phyloP scores from a whole-genome alignment of 371 early-diverging fungal genomes.

The Mortierella sp. region DNA sequence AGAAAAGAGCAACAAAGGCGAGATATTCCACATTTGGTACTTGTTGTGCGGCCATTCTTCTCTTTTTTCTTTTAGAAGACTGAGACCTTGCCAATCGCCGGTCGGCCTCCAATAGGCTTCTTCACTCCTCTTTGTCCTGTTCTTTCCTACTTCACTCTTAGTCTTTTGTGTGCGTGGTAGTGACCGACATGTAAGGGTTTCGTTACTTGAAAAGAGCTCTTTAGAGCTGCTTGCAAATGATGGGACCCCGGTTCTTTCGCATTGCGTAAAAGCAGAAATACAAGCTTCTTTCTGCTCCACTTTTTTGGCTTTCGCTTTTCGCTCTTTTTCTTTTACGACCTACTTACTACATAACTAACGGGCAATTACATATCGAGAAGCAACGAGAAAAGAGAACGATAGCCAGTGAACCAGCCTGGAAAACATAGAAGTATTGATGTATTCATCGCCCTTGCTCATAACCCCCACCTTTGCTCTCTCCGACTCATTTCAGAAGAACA shows the following conservation, averaged over 20 bases:
- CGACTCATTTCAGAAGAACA: not conserved
- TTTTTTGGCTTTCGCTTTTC: not conserved
- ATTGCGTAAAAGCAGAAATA: not conserved
- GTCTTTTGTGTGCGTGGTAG: no score
- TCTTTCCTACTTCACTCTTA: no score
- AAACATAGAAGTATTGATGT: no score
- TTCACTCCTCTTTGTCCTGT: not conserved
- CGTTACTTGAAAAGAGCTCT: not conserved
- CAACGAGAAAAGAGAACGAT: not conserved
- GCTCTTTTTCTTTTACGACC: not conserved
- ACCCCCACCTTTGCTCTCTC: not conserved
- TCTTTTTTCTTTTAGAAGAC: not conserved
- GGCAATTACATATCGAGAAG: not conserved
- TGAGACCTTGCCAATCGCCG: constrained; percentile 9
- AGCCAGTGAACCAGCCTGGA: no score
- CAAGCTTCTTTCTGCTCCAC: constrained; percentile 4
- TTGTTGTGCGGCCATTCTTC: not conserved
- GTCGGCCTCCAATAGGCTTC: not conserved
- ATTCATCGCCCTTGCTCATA: no score
- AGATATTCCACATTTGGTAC: not conserved
- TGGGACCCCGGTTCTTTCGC: constrained; percentile 6
- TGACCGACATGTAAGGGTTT: not conserved
- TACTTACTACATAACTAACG: not conserved
- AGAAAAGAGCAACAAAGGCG: not conserved
- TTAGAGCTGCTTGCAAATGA: not conserved